These are phyloP conservation scores for Boletus subcaerulescens DNA, from an alignment of 768 basidiomycete genomes.

Conservation along the genomic window DNA sequence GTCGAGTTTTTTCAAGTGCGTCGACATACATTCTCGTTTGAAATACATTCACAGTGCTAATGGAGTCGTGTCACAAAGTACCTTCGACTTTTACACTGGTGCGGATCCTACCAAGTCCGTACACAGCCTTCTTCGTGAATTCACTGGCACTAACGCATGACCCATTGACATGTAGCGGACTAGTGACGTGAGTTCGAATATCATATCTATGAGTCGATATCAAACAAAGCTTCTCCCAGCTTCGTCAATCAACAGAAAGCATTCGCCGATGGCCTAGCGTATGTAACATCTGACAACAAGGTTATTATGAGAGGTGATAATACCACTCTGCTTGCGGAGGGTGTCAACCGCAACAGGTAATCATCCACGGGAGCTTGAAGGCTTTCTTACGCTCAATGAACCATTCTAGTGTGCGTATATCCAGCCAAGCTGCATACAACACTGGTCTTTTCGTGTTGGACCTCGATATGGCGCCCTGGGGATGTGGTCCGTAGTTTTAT, in stretches of 20 bases:
- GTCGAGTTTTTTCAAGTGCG: constrained; percentile 66
- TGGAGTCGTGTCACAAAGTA: constrained; percentile 34
- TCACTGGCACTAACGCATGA: constrained; percentile 11
- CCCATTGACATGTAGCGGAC: constrained; percentile 46
- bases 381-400: not conserved
- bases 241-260: constrained; percentile 59
- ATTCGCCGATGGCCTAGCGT: constrained; percentile 52
- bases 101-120: constrained; percentile 62
- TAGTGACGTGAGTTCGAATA: constrained; percentile 55
- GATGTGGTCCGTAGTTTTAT: constrained; percentile 57
- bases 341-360: constrained; percentile 62
- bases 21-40: constrained; percentile 14
- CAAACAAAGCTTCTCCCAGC: constrained; percentile 36
- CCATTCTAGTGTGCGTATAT: constrained; percentile 67
- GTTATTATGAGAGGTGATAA: constrained; percentile 80
- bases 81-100: constrained; percentile 57
- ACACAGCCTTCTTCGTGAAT: constrained; percentile 5
- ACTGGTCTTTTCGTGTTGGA: constrained; percentile 85
- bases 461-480: constrained; percentile 81
- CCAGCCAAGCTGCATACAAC: constrained; percentile 58
- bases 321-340: constrained; percentile 50
- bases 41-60: not conserved
- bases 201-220: not conserved
- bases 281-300: constrained; percentile 51
- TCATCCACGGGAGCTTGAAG: not conserved